Evolutionary conservation across 148 eudicot species (phyloP).

Genomic region (Rhododendron simsii): DNA sequence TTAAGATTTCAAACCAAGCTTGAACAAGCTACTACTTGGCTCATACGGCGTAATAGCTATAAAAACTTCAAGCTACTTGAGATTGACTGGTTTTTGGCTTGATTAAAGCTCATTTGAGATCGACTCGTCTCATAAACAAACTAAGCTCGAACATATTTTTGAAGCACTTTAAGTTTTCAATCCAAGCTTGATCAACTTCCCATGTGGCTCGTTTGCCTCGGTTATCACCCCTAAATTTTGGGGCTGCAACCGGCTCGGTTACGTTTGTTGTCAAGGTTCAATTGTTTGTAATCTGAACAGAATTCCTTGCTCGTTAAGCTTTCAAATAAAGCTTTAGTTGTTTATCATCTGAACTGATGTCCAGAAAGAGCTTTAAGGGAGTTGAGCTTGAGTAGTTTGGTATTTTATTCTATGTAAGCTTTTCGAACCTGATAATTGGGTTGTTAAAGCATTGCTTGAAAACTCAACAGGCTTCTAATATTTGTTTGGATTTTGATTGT

Average conservation of each 20-base stretch:
- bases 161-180: too few relatives aligned
- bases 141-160: too few relatives aligned
- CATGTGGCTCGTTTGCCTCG: too few relatives aligned
- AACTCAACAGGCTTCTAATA: not conserved
- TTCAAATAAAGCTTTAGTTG: not conserved
- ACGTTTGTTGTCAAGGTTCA: not conserved
- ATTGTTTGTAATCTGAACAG: not conserved
- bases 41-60: too few relatives aligned
- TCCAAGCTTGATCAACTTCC: too few relatives aligned
- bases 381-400: not conserved
- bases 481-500: not conserved
- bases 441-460: not conserved
- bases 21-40: too few relatives aligned
- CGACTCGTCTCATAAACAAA: too few relatives aligned
- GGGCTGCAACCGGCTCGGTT: not conserved
- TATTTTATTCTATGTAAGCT: not conserved
- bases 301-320: not conserved
- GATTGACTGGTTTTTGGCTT: too few relatives aligned
- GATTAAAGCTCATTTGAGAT: too few relatives aligned
- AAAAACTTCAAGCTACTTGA: too few relatives aligned
- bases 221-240: too few relatives aligned
- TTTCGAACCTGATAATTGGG: not conserved
- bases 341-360: not conserved
- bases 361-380: not conserved
- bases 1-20: too few relatives aligned